These are phyloP conservation scores for Acer campestre DNA, from an alignment of 345 rosid genomes.

Conservation along the genomic window DNA sequence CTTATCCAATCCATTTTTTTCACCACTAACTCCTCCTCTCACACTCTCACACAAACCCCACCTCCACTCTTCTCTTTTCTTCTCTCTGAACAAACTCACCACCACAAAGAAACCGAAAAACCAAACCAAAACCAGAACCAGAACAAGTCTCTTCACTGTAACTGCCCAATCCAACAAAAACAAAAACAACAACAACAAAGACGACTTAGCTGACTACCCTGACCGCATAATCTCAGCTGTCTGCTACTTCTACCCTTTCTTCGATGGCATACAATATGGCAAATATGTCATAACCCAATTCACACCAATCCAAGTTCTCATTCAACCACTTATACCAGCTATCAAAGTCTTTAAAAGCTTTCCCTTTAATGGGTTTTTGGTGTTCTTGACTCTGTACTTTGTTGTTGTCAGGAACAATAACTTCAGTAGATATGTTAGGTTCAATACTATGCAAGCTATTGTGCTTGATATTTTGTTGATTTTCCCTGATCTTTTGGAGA, in stretches of 20 bases:
- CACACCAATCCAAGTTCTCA: slow-evolving; percentile 58
- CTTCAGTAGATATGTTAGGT: slow-evolving; percentile 94
- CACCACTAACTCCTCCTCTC: slow-evolving; percentile 27
- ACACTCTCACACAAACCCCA: slow-evolving; percentile 26
- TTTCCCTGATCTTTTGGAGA: slow-evolving; percentile 88
- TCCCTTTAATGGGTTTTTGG: slow-evolving; percentile 80
- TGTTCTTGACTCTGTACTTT: slow-evolving; percentile 79
- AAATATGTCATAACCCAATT: slow-evolving; percentile 79
- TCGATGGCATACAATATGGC: slow-evolving; percentile 90
- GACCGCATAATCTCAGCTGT: slow-evolving; percentile 88
- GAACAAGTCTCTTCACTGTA: slow-evolving; percentile 25
- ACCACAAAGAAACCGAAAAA: slow-evolving; percentile 1
- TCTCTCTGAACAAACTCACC: slow-evolving; percentile 1
- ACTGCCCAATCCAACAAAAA: slow-evolving; percentile 49
- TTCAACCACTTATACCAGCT: slow-evolving; percentile 82
- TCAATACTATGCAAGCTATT: slow-evolving; percentile 95
- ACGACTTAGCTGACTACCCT: slow-evolving; percentile 64
- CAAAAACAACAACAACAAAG: slow-evolving; percentile 40
- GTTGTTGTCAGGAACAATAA: slow-evolving; percentile 83
- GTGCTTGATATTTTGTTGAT: slow-evolving; percentile 89
- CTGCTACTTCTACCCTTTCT: slow-evolving; percentile 92
- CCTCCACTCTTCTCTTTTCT: not conserved
- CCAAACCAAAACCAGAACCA: slow-evolving; percentile 25
- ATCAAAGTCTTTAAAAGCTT: slow-evolving; percentile 82
- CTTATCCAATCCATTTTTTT: slow-evolving; percentile 41